phyloP scores from a whole-genome alignment of 345 rosid species.

The Firmiana major region DNA sequence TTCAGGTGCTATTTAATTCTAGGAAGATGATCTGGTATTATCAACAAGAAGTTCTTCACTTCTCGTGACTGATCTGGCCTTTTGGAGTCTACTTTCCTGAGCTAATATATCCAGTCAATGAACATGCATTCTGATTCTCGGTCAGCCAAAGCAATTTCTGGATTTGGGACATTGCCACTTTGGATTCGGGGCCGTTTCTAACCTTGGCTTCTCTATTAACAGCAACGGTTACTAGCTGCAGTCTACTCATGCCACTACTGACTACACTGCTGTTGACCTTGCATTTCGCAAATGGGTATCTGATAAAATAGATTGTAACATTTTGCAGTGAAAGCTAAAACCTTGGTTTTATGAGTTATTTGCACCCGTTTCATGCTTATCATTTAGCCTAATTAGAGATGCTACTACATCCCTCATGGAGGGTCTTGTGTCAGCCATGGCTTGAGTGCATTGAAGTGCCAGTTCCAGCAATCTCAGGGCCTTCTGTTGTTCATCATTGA shows the following conservation, averaged over 20 bases:
- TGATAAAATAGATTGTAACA: background rate
- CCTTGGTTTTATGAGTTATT: background rate
- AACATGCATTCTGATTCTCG: no score
- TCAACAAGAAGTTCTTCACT: no score
- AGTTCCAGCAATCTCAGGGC: conserved; percentile 32
- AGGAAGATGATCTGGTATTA: no score
- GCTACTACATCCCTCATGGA: conserved; percentile 37
- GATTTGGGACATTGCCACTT: background rate
- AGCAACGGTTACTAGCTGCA: background rate
- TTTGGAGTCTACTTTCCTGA: no score
- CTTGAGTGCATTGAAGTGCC: conserved; percentile 36
- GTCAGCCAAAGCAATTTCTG: background rate
- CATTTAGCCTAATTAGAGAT: conserved; percentile 29
- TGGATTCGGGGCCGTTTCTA: background rate
- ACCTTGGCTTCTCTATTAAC: background rate
- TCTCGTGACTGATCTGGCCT: no score
- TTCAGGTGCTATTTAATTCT: no score
- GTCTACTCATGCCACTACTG: background rate
- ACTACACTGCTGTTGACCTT: background rate
- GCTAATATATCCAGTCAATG: no score
- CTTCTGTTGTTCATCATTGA: conserved; percentile 27
- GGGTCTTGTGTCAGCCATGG: conserved; percentile 28
- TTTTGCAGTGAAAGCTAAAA: background rate
- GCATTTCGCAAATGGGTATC: background rate
- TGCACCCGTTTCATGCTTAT: conserved; percentile 11